A percentile compares a stretch with the other conserved stretches of the same genome.
phyloP scores from a whole-genome alignment of 192 early-diverging fungal genomes.

The Gaertneriomyces sp. region DNA sequence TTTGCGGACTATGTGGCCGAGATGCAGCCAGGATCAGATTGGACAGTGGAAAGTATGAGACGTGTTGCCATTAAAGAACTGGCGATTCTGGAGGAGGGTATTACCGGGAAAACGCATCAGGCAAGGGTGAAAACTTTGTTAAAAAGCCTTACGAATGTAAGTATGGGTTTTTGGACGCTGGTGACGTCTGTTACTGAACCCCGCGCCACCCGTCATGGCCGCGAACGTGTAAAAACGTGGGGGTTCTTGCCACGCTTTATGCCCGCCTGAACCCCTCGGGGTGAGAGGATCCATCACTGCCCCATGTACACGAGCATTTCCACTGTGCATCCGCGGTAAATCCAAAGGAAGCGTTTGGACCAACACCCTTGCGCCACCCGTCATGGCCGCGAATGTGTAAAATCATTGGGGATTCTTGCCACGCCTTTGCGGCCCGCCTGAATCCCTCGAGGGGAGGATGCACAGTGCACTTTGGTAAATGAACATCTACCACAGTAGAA shows the following conservation, averaged over 20 bases:
- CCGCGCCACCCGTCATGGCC: slow-evolving; percentile 8
- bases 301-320: slow-evolving; percentile 12
- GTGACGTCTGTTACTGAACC: slow-evolving; percentile 10
- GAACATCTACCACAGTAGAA: neutral
- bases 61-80: slow-evolving; percentile 8
- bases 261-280: slow-evolving; percentile 12
- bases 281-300: slow-evolving; percentile 7
- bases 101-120: slow-evolving; percentile 2
- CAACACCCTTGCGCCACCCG: slow-evolving; percentile 3
- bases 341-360: slow-evolving; percentile 3
- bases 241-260: slow-evolving; percentile 11
- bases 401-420: slow-evolving; percentile 6
- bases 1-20: slow-evolving; percentile 8
- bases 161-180: slow-evolving; percentile 1
- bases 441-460: slow-evolving; percentile 6
- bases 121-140: neutral
- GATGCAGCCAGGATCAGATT: neutral
- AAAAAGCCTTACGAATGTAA: slow-evolving; percentile 3
- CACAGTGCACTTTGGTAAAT: slow-evolving; percentile 10
- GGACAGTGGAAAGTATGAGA: slow-evolving; percentile 3
- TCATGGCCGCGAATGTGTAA: slow-evolving; percentile 2
- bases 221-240: slow-evolving; percentile 15
- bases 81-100: slow-evolving; percentile 3
- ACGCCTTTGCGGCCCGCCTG: slow-evolving; percentile 8
- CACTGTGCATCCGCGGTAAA: slow-evolving; percentile 11